Percentiles rank a stretch among this genome's conserved stretches.
These are phyloP conservation scores for Penicillium coprophilum DNA, from an alignment of 495 filamentous ascomycete genomes.

Conservation along the genomic window DNA sequence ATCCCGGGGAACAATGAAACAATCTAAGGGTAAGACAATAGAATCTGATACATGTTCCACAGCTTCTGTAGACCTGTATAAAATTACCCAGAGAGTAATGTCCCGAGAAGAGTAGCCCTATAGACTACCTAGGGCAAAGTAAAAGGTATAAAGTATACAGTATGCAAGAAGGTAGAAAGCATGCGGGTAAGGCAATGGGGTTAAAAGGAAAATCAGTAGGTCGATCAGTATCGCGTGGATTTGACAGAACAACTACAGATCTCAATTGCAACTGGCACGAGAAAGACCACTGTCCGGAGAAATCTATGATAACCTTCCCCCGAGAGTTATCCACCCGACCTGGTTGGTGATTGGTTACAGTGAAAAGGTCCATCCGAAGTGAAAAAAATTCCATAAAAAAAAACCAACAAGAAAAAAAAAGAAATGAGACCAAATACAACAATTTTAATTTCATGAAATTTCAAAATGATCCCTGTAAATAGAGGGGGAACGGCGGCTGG, in stretches of 20 bases:
- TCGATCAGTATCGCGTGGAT: conserved; percentile 28
- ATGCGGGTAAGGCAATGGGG: conserved; percentile 39
- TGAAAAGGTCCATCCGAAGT: background rate
- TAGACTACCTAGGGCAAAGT: conserved; percentile 2
- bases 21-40: conserved; percentile 35
- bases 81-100: conserved; percentile 14
- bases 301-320: conserved; percentile 33
- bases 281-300: conserved; percentile 25
- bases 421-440: conserved; percentile 7
- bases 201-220: conserved; percentile 35
- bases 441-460: conserved; percentile 15
- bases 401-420: conserved; percentile 2
- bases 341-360: conserved; percentile 23
- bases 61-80: conserved; percentile 21
- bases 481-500: conserved; percentile 28
- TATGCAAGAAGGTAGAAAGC: conserved; percentile 22
- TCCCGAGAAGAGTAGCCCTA: conserved; percentile 2
- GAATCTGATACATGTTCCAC: conserved; percentile 39
- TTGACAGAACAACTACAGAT: conserved; percentile 23
- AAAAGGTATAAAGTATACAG: conserved; percentile 27
- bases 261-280: conserved; percentile 37
- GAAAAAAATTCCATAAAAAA: conserved; percentile 15
- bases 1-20: conserved; percentile 27
- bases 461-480: conserved; percentile 22
- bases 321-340: conserved; percentile 19